These are phyloP conservation scores for Chaetoscypha palmicola DNA, from an alignment of 2,329 filamentous ascomycete species.

Conservation along the genomic window DNA sequence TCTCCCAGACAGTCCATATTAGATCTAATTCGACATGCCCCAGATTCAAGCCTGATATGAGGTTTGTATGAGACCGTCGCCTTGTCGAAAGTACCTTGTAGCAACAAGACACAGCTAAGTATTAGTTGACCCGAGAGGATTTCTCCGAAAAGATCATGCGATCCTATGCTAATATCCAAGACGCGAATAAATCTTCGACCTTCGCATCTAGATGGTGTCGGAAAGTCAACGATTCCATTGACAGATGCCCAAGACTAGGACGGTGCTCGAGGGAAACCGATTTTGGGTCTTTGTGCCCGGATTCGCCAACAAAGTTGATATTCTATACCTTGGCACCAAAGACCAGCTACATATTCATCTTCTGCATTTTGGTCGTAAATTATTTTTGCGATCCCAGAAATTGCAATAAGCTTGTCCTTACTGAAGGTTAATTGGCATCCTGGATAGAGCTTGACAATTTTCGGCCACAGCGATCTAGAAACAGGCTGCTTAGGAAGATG, in stretches of 20 bases:
- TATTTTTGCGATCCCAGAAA: not conserved
- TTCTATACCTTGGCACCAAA: not conserved
- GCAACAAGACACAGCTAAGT: no score
- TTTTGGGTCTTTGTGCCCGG: not conserved
- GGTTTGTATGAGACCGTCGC: no score
- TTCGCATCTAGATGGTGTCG: no score
- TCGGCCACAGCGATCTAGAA: not conserved
- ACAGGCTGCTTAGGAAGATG: no score
- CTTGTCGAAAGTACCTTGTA: no score
- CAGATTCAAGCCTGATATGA: no score
- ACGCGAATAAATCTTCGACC: no score
- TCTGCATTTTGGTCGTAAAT: not conserved
- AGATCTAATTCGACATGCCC: no score
- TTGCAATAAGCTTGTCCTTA: not conserved
- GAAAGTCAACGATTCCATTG: not conserved
- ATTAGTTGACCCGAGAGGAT: no score
- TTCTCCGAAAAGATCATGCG: no score
- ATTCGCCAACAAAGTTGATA: not conserved
- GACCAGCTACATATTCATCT: not conserved
- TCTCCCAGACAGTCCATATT: no score
- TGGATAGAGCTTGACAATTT: not conserved
- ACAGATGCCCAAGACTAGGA: not conserved
- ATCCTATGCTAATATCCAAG: no score
- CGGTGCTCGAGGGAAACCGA: not conserved
- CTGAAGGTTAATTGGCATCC: not conserved